Percentiles rank a stretch among this genome's conserved stretches.
These are phyloP conservation scores for Epipyxis sp. DNA, from an alignment of 108 stramenopile species.

Conservation along the genomic window DNA sequence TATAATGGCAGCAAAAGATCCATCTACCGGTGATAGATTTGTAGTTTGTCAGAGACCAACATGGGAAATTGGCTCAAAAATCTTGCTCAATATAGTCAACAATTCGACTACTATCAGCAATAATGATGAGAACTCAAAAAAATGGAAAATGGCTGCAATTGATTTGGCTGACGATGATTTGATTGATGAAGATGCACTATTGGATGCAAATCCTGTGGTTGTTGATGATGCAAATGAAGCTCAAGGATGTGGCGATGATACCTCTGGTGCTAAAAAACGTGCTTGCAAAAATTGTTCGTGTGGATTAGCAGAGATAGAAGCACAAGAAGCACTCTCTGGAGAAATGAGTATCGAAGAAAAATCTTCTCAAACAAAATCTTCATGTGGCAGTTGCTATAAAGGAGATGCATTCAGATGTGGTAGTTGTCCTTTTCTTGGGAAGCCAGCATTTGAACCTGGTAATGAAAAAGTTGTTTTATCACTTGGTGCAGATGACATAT, in stretches of 20 bases:
- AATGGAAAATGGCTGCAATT: constrained; percentile 39
- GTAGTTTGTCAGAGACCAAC: constrained; percentile 5
- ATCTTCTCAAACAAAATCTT: constrained; percentile 43
- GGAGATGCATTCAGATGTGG: constrained; percentile 99
- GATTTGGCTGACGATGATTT: constrained; percentile 48
- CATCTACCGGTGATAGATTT: neutral
- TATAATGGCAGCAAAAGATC: constrained; percentile 33
- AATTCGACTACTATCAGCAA: constrained; percentile 21
- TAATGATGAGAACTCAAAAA: neutral
- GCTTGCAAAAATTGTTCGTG: constrained; percentile 97
- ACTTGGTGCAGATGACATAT: constrained; percentile 43
- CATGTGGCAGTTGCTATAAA: constrained; percentile 92
- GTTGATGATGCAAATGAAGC: constrained; percentile 38
- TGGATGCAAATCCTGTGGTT: constrained; percentile 15
- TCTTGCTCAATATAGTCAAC: too few species aligned
- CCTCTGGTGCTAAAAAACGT: constrained; percentile 46
- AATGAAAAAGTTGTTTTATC: constrained; percentile 87
- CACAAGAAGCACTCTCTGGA: constrained; percentile 29
- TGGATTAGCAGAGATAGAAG: constrained; percentile 73
- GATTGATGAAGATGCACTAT: constrained; percentile 52
- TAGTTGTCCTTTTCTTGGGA: constrained; percentile 87
- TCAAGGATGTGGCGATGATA: neutral
- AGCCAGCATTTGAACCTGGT: constrained; percentile 91
- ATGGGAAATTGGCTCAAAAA: neutral
- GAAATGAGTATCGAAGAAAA: constrained; percentile 10